These are phyloP conservation scores for Diaporthe longicolla DNA, from an alignment of 2,329 filamentous ascomycete genomes.

Conservation along the genomic window DNA sequence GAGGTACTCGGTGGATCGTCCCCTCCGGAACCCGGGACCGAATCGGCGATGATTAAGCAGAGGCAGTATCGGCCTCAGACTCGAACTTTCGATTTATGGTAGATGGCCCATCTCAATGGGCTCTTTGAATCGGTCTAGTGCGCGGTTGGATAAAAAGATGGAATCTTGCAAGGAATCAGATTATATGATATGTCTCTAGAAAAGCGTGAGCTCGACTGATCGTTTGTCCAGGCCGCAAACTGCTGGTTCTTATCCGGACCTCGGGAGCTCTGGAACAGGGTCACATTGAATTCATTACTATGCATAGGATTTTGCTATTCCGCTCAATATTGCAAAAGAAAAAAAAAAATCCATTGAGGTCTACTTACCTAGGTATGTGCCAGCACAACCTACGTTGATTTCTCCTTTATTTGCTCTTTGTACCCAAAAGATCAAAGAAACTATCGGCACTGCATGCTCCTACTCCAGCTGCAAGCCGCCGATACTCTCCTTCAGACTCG, in stretches of 20 bases:
- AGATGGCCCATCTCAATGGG: neutral
- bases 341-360: neutral
- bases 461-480: neutral
- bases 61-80: no score
- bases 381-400: no score
- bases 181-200: neutral
- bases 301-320: neutral
- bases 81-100: neutral
- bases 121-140: neutral
- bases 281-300: no score
- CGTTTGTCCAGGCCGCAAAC: no score
- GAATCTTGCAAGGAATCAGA: neutral
- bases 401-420: neutral
- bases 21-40: slow-evolving; percentile 13
- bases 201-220: no score
- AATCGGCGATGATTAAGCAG: neutral
- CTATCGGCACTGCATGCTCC: neutral
- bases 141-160: neutral
- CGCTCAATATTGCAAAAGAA: neutral
- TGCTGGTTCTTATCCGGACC: no score
- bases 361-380: no score
- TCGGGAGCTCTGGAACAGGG: no score
- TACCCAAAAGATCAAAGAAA: neutral
- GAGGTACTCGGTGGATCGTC: slow-evolving; percentile 28
- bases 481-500: no score